Conservation (phyloP, 345 rosid species). For the Populus davidiana region DNA sequence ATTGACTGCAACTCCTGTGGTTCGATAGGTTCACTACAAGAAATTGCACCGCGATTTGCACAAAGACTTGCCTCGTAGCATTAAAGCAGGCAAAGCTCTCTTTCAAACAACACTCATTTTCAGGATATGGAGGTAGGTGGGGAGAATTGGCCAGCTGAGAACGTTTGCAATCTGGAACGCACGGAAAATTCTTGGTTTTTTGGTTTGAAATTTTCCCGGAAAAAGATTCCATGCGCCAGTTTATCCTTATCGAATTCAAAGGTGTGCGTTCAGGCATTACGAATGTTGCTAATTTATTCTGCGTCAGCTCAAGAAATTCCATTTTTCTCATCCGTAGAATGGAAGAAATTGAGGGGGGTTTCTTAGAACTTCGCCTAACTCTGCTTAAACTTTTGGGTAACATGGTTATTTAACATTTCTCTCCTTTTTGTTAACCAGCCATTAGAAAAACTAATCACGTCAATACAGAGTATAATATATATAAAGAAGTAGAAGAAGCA, state of each 20-base stretch:
- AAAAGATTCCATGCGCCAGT: background rate
- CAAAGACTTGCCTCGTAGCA: background rate
- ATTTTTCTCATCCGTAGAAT: background rate
- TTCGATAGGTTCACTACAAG: background rate
- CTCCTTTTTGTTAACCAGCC: no score
- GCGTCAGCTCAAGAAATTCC: background rate
- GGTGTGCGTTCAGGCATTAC: background rate
- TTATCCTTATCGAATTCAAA: background rate
- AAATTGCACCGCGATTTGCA: background rate
- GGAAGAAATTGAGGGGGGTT: background rate
- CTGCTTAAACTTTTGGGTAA: no score
- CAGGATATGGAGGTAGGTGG: background rate
- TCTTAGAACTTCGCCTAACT: no score
- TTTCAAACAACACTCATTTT: background rate
- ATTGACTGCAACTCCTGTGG: conserved; percentile 13
- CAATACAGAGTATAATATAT: background rate
- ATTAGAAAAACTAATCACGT: background rate
- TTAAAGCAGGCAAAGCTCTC: background rate
- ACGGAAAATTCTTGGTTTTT: background rate
- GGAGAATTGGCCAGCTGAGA: background rate
- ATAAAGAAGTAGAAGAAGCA: background rate
- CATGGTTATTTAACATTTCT: no score
- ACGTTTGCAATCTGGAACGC: background rate
- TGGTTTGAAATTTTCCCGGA: background rate
- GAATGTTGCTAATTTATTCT: background rate